Evolutionary conservation across 2,329 filamentous ascomycete species (phyloP).

Genomic region (Phaeosphaeriaceae sp.): DNA sequence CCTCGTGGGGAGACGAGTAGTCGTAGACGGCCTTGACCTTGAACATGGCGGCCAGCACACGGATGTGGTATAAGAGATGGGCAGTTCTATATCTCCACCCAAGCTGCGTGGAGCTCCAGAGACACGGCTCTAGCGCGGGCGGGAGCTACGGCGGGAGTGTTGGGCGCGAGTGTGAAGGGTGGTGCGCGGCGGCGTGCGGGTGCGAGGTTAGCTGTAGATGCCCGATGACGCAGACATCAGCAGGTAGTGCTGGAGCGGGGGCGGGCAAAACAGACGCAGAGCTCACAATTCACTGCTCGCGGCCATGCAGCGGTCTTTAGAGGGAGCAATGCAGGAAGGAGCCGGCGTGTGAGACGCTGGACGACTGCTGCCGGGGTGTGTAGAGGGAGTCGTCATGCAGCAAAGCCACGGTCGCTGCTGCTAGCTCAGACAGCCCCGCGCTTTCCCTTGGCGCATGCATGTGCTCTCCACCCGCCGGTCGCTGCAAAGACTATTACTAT

Average conservation of each 20-base stretch:
- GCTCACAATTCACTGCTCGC: slow-evolving; percentile 14
- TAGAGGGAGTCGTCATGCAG: slow-evolving; percentile 22
- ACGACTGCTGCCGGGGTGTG: slow-evolving; percentile 17
- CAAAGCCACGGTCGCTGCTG: slow-evolving; percentile 18
- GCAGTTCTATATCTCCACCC: slow-evolving; percentile 4
- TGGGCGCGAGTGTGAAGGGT: slow-evolving; percentile 2
- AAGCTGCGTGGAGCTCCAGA: slow-evolving; percentile 9
- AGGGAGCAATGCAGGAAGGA: slow-evolving; percentile 9
- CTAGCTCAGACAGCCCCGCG: neutral
- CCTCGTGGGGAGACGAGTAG: slow-evolving; percentile 90
- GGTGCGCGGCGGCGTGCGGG: slow-evolving; percentile 15
- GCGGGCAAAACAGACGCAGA: slow-evolving; percentile 7
- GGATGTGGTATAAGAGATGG: neutral
- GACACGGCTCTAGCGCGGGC: slow-evolving; percentile 1
- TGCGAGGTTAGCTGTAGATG: slow-evolving; percentile 17
- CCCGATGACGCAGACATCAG: slow-evolving; percentile 23
- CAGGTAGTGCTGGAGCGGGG: slow-evolving; percentile 12
- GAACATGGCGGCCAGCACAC: slow-evolving; percentile 59
- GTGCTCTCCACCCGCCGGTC: slow-evolving; percentile 2
- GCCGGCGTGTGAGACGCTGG: slow-evolving; percentile 8
- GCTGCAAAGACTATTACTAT: neutral
- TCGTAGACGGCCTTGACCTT: slow-evolving; percentile 97
- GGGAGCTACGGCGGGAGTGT: neutral
- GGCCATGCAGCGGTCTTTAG: slow-evolving; percentile 15
- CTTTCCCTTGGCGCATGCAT: neutral